A percentile compares a stretch with the other conserved stretches of the same genome.
These are phyloP conservation scores for Kandelia obovata DNA, from an alignment of 345 rosid genomes.

Conservation along the genomic window DNA sequence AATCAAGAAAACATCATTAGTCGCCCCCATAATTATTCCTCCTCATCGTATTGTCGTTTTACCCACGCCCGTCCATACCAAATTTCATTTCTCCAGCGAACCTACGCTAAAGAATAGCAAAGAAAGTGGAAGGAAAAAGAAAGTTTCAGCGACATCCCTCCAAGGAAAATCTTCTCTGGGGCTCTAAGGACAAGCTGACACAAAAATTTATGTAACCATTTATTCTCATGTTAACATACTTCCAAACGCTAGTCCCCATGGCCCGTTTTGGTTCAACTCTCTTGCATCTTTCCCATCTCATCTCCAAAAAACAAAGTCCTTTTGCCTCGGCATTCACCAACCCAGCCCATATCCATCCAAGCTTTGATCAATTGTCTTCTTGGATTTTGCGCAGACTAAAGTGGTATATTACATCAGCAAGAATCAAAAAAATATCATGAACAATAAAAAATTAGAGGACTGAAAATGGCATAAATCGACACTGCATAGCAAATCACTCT, in stretches of 20 bases:
- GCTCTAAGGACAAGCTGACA: slow-evolving; percentile 28
- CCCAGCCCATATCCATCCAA: slow-evolving; percentile 5
- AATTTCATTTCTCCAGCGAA: slow-evolving; percentile 3
- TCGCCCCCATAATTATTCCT: slow-evolving; percentile 27
- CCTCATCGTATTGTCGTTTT: slow-evolving; percentile 32
- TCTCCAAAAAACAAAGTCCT: slow-evolving; percentile 23
- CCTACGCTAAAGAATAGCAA: slow-evolving; percentile 20
- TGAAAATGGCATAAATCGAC: neutral
- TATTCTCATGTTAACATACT: slow-evolving; percentile 33
- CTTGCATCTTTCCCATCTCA: slow-evolving; percentile 22
- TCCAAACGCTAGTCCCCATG: slow-evolving; percentile 50
- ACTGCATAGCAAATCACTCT: neutral
- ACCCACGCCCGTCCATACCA: slow-evolving; percentile 17
- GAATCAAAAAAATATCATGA: slow-evolving; percentile 3
- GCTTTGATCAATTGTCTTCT: slow-evolving; percentile 31
- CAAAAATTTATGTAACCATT: slow-evolving; percentile 37
- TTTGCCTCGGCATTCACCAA: slow-evolving; percentile 39
- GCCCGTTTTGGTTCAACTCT: slow-evolving; percentile 28
- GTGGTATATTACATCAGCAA: slow-evolving; percentile 25
- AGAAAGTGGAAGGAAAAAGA: slow-evolving; percentile 19
- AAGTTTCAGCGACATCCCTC: neutral
- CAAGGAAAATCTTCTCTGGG: slow-evolving; percentile 27
- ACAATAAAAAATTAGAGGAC: neutral
- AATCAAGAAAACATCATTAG: slow-evolving; percentile 3
- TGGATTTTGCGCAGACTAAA: slow-evolving; percentile 46